Base-by-base conservation (phyloP, 2,329 filamentous ascomycete species). In the Coniochaeta prunicola region DNA sequence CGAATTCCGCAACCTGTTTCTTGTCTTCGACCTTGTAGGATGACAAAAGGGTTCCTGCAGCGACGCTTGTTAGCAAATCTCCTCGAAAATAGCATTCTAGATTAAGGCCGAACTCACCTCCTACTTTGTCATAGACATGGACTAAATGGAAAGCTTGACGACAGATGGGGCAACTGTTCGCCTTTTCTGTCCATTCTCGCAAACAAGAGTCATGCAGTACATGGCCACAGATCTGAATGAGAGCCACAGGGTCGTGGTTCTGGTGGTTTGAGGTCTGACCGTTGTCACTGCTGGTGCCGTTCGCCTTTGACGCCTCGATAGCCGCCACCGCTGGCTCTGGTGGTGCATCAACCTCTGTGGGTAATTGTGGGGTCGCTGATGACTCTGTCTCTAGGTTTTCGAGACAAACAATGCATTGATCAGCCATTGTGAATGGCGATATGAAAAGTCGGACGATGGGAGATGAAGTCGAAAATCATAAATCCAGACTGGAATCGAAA, bases 91-190 rank as follows among this genome's bases (percentile, higher is more conserved):
- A 30, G 57, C 45, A 17, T 30, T 34, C 33, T 7, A 12, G 38
- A 12, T 8, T 30, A 31, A 40, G 48, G n/a, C 26, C 26, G n/a
- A 24, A 42, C 84, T 76, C 83, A 94, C 91, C 91, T 80, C 91
- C 89, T 68, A 92, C 76, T 65, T 82, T 85, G 69, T 89, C 85
- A 73, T 89, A 89, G 62, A 99, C 86, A 71, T 94, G 86, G 64
- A 99, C 92, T 67, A 88, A 77, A 74, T 97, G 93, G 78, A 99
- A 97, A 63, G 83, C 86, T 67, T 91, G 89, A 65, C 94, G 90
- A 76, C 94, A 99, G 73, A 99, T 96, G 53, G 94, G 94, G 74
- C 94, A 99, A 71, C 92, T 97, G 75, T 97, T 99, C 63, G 94
- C 93, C 73, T 96, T 89, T 75, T 96, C 91, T 53, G 93, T 91